Evolutionary conservation across 2,329 filamentous ascomycete species (phyloP), one percentile per base, ranked within the genome.

Genomic region (Xylariaceae sp.): DNA sequence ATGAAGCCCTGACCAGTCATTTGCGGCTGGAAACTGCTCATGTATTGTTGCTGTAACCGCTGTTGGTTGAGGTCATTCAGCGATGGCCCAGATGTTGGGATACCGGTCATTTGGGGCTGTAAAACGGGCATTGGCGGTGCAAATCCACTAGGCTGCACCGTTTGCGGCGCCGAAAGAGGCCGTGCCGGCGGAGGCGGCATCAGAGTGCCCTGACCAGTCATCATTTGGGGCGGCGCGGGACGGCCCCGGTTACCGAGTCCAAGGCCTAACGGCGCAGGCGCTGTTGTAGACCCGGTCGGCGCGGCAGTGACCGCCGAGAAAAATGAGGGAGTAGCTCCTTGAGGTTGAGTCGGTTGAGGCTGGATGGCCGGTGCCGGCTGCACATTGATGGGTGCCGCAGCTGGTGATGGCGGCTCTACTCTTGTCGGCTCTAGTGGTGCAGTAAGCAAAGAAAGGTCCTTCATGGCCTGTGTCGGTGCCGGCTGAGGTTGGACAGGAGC

Each of bases 111-210:
- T 71, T 97, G 93, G 55, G 91, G 86, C 71, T 92, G 88, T 66
- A 97, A 75, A 13, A 56, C 30, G 30, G 56, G 18, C 11, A 63
- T 59, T 34, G 90, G 85, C 15, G 88, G 83, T 6, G 83, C 82
- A 72, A 95, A 94, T 3, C 80, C 82, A 73, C 82, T 92, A 51
- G 86, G 85, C 70, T 88, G 88, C 53, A 84, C 88, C 56, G 91
- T 89, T 72, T 91, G 89, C 30, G 94, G 93, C 45, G 94, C 93
- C 47, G 93, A 97, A 10, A 94, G 81, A 6, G 94, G 88, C 61
- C 94, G 83, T 55, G 86, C 83, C 9, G 92, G 91, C 15, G 84
- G 91, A 6, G 92, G 91, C 53, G 88, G 83, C 62, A 92, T 83
- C 44, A 96, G 78, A 15, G 85, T 84, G 45, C 83, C 77, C 66